phyloP scores from a whole-genome alignment of 148 eudicot genomes.

The Rhododendron mucronatum region DNA sequence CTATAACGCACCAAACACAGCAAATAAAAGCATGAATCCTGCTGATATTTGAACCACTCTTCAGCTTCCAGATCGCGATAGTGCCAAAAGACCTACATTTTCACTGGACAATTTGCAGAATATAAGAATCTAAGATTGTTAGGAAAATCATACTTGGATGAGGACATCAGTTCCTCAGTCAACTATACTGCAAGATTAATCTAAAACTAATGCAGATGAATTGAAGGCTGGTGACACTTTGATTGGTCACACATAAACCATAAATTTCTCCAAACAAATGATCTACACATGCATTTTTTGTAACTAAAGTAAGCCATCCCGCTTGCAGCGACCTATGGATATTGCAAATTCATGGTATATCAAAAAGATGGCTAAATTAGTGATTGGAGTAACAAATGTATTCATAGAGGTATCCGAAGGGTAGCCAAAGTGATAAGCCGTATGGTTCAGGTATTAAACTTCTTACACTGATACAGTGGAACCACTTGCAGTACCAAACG shows the following conservation, averaged over 20 bases:
- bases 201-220: background rate
- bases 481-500: conserved; percentile 64
- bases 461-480: conserved; percentile 83
- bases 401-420: background rate
- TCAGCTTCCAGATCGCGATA: conserved; percentile 77
- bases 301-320: background rate
- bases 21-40: conserved; percentile 76
- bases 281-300: background rate
- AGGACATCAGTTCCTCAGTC: background rate
- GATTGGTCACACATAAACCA: background rate
- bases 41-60: conserved; percentile 79
- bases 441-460: background rate
- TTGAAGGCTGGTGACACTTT: background rate
- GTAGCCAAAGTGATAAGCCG: background rate
- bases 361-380: background rate
- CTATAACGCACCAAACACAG: conserved; percentile 49
- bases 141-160: background rate
- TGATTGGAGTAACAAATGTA: background rate
- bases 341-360: background rate
- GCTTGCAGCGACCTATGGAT: no score
- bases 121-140: background rate
- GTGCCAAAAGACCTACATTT: conserved; percentile 72
- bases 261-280: background rate
- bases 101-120: conserved; percentile 39
- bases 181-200: background rate